Conservation (phyloP, 495 filamentous ascomycete species). For the Xylaria acuta region DNA sequence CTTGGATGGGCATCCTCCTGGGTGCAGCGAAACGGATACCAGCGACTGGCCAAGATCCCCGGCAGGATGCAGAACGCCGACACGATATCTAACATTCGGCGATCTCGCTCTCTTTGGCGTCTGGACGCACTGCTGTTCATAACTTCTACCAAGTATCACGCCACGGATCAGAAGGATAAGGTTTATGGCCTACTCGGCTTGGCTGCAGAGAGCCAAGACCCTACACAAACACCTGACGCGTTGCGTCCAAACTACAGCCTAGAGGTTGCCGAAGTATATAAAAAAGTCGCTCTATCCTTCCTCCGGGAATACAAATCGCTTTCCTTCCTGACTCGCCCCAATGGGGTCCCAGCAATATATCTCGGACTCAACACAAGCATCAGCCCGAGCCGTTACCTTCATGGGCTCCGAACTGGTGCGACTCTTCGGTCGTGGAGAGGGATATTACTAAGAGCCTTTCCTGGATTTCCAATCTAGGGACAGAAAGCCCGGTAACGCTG, state of each 20-base stretch:
- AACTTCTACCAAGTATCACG: neutral
- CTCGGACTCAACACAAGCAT: neutral
- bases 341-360: neutral
- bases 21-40: neutral
- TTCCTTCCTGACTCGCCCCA: neutral
- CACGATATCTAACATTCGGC: constrained; percentile 4
- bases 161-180: constrained; percentile 3
- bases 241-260: neutral
- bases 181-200: neutral
- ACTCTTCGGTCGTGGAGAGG: neutral
- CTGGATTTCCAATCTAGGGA: neutral
- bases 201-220: neutral
- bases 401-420: neutral
- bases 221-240: neutral
- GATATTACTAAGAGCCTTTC: neutral
- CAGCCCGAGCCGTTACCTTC: neutral
- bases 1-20: neutral
- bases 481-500: neutral
- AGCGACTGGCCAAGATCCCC: neutral
- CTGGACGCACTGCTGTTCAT: neutral
- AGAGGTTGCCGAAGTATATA: neutral
- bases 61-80: neutral
- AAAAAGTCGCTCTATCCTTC: neutral
- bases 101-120: neutral
- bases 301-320: neutral